Conservation (phyloP, 2,329 filamentous ascomycete genomes). For the Verticillium zaregamsianum region DNA sequence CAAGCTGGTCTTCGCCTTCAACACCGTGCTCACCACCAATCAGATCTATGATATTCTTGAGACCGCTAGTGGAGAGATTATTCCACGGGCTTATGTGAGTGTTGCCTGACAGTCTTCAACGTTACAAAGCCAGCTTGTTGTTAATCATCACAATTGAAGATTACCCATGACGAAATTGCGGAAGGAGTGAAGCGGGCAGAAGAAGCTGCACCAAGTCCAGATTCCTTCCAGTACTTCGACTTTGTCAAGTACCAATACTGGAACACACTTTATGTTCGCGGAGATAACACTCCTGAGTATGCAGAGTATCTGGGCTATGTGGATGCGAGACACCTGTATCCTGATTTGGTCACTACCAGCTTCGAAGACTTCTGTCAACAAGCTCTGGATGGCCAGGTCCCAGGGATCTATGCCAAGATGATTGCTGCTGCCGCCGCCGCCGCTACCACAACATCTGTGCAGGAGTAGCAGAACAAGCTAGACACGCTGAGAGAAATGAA, state of each 20-base stretch:
- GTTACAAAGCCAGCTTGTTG: too few relatives aligned
- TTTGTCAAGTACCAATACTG: constrained; percentile 39
- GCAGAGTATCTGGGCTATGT: constrained; percentile 53
- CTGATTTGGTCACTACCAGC: constrained; percentile 30
- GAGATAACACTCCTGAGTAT: constrained; percentile 48
- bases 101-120: too few relatives aligned
- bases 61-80: constrained; percentile 23
- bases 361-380: constrained; percentile 2
- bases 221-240: not conserved
- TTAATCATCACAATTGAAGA: not conserved
- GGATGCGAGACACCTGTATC: constrained; percentile 48
- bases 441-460: too few relatives aligned
- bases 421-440: too few relatives aligned
- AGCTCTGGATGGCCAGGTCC: too few relatives aligned
- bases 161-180: constrained; percentile 4
- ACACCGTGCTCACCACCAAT: constrained; percentile 39
- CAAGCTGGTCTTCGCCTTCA: constrained; percentile 44
- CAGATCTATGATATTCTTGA: constrained; percentile 42
- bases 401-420: too few relatives aligned
- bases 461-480: too few relatives aligned
- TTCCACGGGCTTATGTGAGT: too few relatives aligned
- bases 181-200: not conserved
- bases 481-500: too few relatives aligned
- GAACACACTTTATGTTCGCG: constrained; percentile 31
- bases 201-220: not conserved